Base-by-base conservation (phyloP, 352 stramenopile species). In the Lagenidium sp. region DNA sequence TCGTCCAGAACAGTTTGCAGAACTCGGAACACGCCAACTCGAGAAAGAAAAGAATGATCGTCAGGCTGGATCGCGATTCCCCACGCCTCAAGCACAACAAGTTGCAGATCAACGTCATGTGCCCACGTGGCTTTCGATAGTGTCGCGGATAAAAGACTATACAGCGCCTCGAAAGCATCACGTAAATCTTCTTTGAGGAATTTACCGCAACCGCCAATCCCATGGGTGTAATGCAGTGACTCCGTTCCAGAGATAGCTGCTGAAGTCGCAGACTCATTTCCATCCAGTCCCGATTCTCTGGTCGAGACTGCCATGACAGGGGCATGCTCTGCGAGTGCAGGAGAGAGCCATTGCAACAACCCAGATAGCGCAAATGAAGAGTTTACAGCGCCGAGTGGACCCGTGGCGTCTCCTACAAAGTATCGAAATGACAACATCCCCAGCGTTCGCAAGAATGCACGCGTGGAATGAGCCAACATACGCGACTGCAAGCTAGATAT, bases 1-100 rank as follows among this genome's bases (percentile, higher is more conserved):
- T 93, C 80, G 42, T 94, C 80, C 12, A 95, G 44, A 10, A 95
- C 84, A n/a, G 80, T 94, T 52, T 95, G 84, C 13, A 95, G 55
- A 25, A 94, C 81, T 26, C 84, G 65, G 50, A 95, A 95, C 53
- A 95, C 84, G 1, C 82, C 80, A 28, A 94, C 78, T 30, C 84
- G 78, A 19, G 84, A 95, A 18, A 95, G 63, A 42, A 95, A 95
- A 2, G 83, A 77, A 50, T 95, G 84, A 44, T 95, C 84, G 35
- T 94, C 82, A 11, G 80, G 80, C 29, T 76, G 65, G 31, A 95
- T 91, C n/a, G 90, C 73, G 21, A 94, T 85, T 6, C 81, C 82
- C 84, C 84, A 95, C 13, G 76, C 68, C 47, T 92, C 51, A 28
- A 95, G 53, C 39, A 90, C 70, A 26, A 85, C 75, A 13, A 95